Conservation (phyloP, 2,329 filamentous ascomycete genomes). For the Monilinia fructicola region DNA sequence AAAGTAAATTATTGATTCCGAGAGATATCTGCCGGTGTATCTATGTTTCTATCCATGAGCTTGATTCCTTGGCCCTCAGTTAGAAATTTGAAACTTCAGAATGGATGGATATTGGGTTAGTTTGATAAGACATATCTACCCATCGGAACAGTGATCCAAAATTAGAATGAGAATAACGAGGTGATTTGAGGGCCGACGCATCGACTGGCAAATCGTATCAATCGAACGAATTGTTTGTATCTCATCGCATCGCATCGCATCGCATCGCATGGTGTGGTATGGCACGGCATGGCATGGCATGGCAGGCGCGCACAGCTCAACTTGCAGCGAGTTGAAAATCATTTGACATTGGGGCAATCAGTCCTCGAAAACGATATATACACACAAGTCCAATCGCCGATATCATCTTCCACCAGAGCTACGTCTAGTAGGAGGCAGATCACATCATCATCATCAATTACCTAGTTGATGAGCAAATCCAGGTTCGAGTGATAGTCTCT, state of each 20-base stretch:
- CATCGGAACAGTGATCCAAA: neutral
- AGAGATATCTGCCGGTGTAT: neutral
- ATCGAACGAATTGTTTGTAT: constrained; percentile 2
- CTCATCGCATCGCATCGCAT: neutral
- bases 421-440: neutral
- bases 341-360: neutral
- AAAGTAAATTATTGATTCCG: constrained; percentile 4
- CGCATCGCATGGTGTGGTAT: neutral
- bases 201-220: neutral
- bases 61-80: neutral
- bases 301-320: no score
- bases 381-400: neutral
- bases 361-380: neutral
- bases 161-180: neutral
- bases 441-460: neutral
- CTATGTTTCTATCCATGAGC: neutral
- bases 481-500: neutral
- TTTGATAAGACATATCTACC: neutral
- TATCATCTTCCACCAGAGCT: neutral
- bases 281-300: no score
- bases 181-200: neutral
- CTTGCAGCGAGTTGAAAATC: no score
- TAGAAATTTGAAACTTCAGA: neutral
- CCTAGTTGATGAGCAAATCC: neutral
- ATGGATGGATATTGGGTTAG: neutral